phyloP scores from a whole-genome alignment of 1,139 yeast species.

The Yamadazyma mexicana region DNA sequence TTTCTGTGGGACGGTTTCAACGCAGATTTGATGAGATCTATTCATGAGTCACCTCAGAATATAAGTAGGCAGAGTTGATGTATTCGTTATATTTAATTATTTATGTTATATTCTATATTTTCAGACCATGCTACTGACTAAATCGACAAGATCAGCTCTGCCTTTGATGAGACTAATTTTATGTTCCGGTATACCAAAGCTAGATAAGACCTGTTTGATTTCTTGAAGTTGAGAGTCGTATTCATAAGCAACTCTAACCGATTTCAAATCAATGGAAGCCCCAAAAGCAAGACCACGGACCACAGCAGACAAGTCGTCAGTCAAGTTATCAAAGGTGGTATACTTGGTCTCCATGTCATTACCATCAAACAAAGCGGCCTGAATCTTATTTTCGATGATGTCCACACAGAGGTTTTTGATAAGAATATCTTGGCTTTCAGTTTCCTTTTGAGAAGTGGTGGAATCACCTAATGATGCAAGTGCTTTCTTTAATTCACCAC shows the following conservation, averaged over 20 bases:
- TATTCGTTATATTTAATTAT: no score
- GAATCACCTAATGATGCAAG: no score
- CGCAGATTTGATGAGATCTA: slow-evolving; percentile 10
- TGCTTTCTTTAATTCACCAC: neutral
- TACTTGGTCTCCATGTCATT: neutral
- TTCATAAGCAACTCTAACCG: neutral
- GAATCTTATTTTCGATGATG: neutral
- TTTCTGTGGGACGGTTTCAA: slow-evolving; percentile 9
- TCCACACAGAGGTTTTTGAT: neutral
- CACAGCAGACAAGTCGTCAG: neutral
- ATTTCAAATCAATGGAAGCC: no score
- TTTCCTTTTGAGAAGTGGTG: no score
- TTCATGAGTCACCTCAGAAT: slow-evolving; percentile 7
- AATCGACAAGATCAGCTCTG: slow-evolving; percentile 1
- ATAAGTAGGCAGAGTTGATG: no score
- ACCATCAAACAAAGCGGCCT: neutral
- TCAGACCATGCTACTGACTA: slow-evolving; percentile 1
- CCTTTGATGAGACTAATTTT: slow-evolving; percentile 1
- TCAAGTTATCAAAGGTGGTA: neutral
- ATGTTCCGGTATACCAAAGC: neutral
- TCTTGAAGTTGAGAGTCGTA: neutral
- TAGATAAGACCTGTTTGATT: neutral
- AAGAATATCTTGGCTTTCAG: no score
- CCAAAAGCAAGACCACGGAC: neutral
- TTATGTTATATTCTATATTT: slow-evolving; percentile 2